Evolutionary conservation across 345 rosid genomes (phyloP), one percentile per base, ranked within the genome.

Genomic region (Heritiera littoralis): DNA sequence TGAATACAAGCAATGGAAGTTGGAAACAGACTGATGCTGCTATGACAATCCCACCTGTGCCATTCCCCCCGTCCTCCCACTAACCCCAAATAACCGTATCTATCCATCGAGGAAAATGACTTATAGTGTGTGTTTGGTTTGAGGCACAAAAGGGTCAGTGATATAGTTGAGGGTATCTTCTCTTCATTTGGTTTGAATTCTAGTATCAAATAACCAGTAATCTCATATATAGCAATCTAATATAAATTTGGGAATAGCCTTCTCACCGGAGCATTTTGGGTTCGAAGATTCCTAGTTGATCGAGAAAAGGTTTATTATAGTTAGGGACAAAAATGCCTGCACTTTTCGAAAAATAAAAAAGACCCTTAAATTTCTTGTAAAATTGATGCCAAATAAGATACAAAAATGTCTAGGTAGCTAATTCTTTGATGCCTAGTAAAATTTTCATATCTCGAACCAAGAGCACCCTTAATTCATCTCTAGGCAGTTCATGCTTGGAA

Each of bases 121-220:
- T 70, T 49, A 49, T 69, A 48, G 58, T 69, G 41, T 66, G 28
- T 70, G 74, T 20, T n/a, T 55, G 74, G 58, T 46, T 48, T 45
- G 73, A 20, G 35, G 54, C 73, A 45, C 5, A 20, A 45, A 45
- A 45, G 35, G 9, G 49, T 20, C 52, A 28, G 9, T 17, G 11
- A 15, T 38, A 23, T 41, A 66, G 49, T 18, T 3, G 5, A 20
- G 2, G 48, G 52, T 1, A n/a, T 67, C 72, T 67, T 43, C 72
- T 67, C 65, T 58, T 66, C 3, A 41, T 66, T 66, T 41, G 23
- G 51, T 17, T 66, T 11, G 5, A 66, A 18, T 17, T 13, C 18
- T 66, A 40, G 7, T 41, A 13, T 41, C 72, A 5, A 43, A 43
- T 18, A 41, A 3, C 17, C 38, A 3, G 35, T 69, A 20, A 45